Evolutionary conservation across 2,329 filamentous ascomycete species (phyloP), one percentile per base, ranked within the genome.

Genomic region (Penicillium verrucosum): DNA sequence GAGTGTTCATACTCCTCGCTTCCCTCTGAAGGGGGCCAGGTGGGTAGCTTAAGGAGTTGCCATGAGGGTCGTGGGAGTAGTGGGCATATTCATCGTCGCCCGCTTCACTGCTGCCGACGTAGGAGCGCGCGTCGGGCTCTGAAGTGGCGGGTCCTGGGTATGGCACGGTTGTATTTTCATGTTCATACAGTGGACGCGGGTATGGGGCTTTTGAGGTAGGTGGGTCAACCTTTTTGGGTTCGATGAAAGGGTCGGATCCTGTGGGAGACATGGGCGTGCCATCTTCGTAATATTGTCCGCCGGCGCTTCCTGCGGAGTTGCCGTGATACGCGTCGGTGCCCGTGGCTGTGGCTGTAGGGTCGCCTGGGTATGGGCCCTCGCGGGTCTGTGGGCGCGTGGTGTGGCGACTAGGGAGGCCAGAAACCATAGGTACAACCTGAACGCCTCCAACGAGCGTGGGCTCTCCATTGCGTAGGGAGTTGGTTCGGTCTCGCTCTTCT

Each of bases 341-440:
- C 67, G 70, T 68, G 29, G 64, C 58, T 1, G 66, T 68, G 10
- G 68, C 58, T 3, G 67, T 65, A 14, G 71, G 70, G 6, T 71
- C 75, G 29, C 73, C 70, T 45, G 68, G 60, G 56, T 77, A 78
- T 5, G 77, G 71, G 14, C 75, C 77, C 59, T 81, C 80, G 42
- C 75, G 69, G 3, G 79, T 78, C 18, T 76, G 73, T 14, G 80
- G 78, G 21, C 74, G 72, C 14, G 34, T 46, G 16, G 27, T 81
- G 23, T 81, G 79, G 42, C 81, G 82, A 67, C 82, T 84, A 3
- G 82, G 80, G 12, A 86, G 80, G 10, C 87, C 87, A 63, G 89
- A 87, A 44, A 87, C 87, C 90, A 95, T 96, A 7, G 94, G 94
- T 18, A 97, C 90, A 12, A 99, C 94, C 69, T 97, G 92, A 12